Conservation (phyloP, 1,284 basidiomycete genomes). For the Irpex sp. region DNA sequence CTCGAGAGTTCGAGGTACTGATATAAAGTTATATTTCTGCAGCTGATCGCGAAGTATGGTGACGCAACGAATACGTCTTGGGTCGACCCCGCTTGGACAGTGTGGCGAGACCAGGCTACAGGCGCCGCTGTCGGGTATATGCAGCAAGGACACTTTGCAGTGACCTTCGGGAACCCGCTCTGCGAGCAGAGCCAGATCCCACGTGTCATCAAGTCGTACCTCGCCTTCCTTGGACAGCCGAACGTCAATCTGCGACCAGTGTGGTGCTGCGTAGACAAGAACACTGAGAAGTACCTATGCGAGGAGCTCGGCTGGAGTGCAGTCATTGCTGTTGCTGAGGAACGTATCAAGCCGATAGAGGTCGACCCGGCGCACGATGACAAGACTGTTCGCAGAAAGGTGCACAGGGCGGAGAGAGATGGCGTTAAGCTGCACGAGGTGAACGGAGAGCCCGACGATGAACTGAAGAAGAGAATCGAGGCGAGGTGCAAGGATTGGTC, state of each 20-base stretch:
- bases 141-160: constrained; percentile 29
- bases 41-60: constrained; percentile 50
- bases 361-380: constrained; percentile 34
- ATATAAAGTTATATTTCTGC: too few relatives aligned
- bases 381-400: constrained; percentile 40
- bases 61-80: constrained; percentile 51
- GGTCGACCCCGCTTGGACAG: constrained; percentile 48
- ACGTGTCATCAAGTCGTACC: constrained; percentile 37
- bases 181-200: constrained; percentile 38
- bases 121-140: constrained; percentile 47
- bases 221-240: constrained; percentile 26
- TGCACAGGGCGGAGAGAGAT: constrained; percentile 41
- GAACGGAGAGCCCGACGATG: constrained; percentile 33
- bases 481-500: constrained; percentile 44
- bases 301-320: constrained; percentile 44
- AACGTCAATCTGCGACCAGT: constrained; percentile 41
- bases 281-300: constrained; percentile 42
- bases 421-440: constrained; percentile 39
- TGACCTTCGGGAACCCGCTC: constrained; percentile 45
- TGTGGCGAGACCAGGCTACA: constrained; percentile 43
- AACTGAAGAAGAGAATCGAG: constrained; percentile 33
- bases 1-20: neutral
- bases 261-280: constrained; percentile 43
- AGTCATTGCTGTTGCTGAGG: constrained; percentile 46
- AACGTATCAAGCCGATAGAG: constrained; percentile 42